phyloP scores from a whole-genome alignment of 257 asterid genomes.

The Buddleja alternifolia region DNA sequence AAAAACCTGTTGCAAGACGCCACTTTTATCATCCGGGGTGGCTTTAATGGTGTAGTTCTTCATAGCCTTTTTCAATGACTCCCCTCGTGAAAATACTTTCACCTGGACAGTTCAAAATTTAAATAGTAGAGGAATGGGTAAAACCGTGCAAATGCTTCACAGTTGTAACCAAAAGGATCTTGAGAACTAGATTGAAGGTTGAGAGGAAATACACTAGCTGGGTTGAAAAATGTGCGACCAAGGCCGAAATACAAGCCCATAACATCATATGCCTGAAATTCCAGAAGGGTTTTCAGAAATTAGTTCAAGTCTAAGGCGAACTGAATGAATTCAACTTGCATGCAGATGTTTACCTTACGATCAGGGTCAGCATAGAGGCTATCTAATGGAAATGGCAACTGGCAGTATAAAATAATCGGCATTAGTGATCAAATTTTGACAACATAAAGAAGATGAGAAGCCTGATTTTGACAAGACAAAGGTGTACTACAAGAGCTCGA shows the following conservation, averaged over 20 bases:
- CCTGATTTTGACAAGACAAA: slow-evolving; percentile 14
- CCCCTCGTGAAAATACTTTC: slow-evolving; percentile 68
- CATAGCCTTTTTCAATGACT: slow-evolving; percentile 59
- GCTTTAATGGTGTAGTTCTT: slow-evolving; percentile 82
- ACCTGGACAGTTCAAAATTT: slow-evolving; percentile 44
- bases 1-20: slow-evolving; percentile 88
- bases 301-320: slow-evolving; percentile 9
- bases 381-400: slow-evolving; percentile 90
- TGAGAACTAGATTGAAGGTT: neutral
- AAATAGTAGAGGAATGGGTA: neutral
- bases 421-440: slow-evolving; percentile 12
- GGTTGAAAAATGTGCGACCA: slow-evolving; percentile 84
- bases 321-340: neutral
- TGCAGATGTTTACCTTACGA: slow-evolving; percentile 54
- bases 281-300: slow-evolving; percentile 17
- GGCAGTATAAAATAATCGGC: slow-evolving; percentile 25
- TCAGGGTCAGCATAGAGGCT: slow-evolving; percentile 85
- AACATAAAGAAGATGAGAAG: neutral
- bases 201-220: slow-evolving; percentile 64
- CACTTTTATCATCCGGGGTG: slow-evolving; percentile 76
- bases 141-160: neutral
- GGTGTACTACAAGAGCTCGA: neutral
- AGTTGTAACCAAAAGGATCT: neutral
- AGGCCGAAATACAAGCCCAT: slow-evolving; percentile 85
- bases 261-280: slow-evolving; percentile 73